Evolutionary conservation across 2,329 filamentous ascomycete species (phyloP), one percentile per base, ranked within the genome.

Genomic region (Penicillium concentricum): DNA sequence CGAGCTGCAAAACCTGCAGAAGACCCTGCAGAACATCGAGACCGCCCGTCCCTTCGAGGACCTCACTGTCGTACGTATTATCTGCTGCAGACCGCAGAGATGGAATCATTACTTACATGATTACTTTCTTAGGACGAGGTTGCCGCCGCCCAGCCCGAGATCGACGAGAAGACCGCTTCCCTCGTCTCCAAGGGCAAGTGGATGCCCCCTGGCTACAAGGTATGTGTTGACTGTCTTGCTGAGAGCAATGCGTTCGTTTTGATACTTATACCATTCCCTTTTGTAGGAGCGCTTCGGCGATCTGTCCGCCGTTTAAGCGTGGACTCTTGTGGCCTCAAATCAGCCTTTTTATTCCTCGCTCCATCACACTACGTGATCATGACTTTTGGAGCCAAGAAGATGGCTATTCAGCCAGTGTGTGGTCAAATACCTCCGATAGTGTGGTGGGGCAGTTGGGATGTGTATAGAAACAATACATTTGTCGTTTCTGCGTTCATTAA

Each of bases 121-220:
- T 35, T 45, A 2, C 43, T 22, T 55, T 46, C 61, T 63, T 72
- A 96, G 91, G 94, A 97, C 78, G 94, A 99, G 74, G 90, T 99
- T 78, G 91, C 90, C 61, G 87, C 90, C 69, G 94, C 93, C 70
- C 91, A 92, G 78, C 92, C 94, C 71, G 93, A 96, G 68, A 97
- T 99, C 78, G 93, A 97, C 82, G 87, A 96, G 86, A 95, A 95
- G 85, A 96, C 93, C 70, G 82, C 87, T 72, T 87, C 94, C 81
- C 87, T 99, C 76, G 92, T 99, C 66, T 91, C 91, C 79, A 97
- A 95, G 88, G 93, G 93, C 78, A 91, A 92, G 87, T 99, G 94
- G 94, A 86, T 88, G 82, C 92, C 96, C 74, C 92, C 94, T 64
- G 94, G 94, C 76, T 99, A 99, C 90, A 96, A 97, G 91, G 93